Conservation (phyloP, 192 early-diverging fungal genomes). For the Geosiphon pyriformis region DNA sequence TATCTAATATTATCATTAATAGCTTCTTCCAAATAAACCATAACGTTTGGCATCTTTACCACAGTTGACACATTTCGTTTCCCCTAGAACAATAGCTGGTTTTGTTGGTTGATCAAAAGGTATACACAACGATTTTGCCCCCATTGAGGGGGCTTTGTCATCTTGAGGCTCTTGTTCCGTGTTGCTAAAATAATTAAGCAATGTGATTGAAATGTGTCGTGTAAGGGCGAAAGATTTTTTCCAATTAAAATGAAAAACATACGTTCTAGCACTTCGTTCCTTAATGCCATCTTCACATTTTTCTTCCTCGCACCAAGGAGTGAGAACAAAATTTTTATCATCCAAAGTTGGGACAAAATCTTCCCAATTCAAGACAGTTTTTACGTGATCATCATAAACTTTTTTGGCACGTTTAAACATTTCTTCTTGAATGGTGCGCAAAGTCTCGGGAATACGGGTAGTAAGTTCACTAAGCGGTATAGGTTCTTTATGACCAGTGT, state of each 20-base stretch:
- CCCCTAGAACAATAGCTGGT: slow-evolving; percentile 71
- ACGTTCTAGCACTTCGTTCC: slow-evolving; percentile 75
- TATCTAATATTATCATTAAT: too few species aligned
- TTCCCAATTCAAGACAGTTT: slow-evolving; percentile 82
- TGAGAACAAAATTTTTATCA: slow-evolving; percentile 77
- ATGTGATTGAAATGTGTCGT: neutral
- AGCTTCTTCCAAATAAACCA: slow-evolving; percentile 79
- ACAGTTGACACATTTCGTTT: slow-evolving; percentile 85
- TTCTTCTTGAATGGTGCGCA: slow-evolving; percentile 79
- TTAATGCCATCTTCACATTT: slow-evolving; percentile 97
- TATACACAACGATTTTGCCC: slow-evolving; percentile 98
- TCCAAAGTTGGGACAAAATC: slow-evolving; percentile 91
- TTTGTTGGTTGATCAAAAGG: slow-evolving; percentile 90
- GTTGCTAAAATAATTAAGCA: slow-evolving; percentile 23
- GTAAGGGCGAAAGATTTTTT: neutral
- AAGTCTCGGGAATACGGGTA: slow-evolving; percentile 48
- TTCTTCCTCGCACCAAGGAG: slow-evolving; percentile 92
- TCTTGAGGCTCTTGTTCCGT: slow-evolving; percentile 74
- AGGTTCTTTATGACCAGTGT: slow-evolving; percentile 60
- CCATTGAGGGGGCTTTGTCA: slow-evolving; percentile 98
- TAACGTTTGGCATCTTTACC: slow-evolving; percentile 73
- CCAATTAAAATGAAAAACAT: slow-evolving; percentile 25
- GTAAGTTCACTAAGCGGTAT: slow-evolving; percentile 60
- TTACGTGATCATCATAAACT: slow-evolving; percentile 66
- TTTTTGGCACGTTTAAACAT: slow-evolving; percentile 86